These are phyloP conservation scores for Staphylotrichum tortipilum DNA, from an alignment of 495 filamentous ascomycete species.

Conservation along the genomic window DNA sequence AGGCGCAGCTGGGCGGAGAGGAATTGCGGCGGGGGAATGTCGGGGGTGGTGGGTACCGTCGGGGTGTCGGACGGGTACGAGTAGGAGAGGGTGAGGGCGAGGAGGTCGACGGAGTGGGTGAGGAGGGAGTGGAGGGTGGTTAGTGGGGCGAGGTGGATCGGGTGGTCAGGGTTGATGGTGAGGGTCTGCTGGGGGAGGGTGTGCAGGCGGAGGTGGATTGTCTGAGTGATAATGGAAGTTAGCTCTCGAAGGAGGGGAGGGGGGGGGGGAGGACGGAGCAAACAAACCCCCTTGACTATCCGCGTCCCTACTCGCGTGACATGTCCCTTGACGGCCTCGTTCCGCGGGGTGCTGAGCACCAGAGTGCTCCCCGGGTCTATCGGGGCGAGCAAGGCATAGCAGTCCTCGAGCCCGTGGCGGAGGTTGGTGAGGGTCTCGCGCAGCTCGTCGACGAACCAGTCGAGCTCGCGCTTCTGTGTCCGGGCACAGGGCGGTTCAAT, in stretches of 20 bases:
- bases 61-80: slow-evolving; percentile 34
- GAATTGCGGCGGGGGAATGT: slow-evolving; percentile 36
- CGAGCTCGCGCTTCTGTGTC: slow-evolving; percentile 63
- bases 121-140: slow-evolving; percentile 64
- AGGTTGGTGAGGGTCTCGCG: slow-evolving; percentile 68
- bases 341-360: slow-evolving; percentile 75
- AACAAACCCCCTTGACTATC: slow-evolving; percentile 66
- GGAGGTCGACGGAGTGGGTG: slow-evolving; percentile 66
- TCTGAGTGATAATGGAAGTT: slow-evolving; percentile 16
- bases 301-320: slow-evolving; percentile 72
- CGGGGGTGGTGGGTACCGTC: slow-evolving; percentile 52
- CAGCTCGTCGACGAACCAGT: slow-evolving; percentile 77
- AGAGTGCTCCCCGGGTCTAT: slow-evolving; percentile 77
- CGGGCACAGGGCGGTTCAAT: slow-evolving; percentile 13
- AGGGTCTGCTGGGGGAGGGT: slow-evolving; percentile 44
- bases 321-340: slow-evolving; percentile 84
- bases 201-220: slow-evolving; percentile 41
- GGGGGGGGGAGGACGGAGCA: background rate
- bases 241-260: background rate
- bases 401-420: slow-evolving; percentile 81
- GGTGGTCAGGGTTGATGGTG: slow-evolving; percentile 44
- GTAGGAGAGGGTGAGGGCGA: slow-evolving; percentile 65
- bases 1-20: slow-evolving; percentile 73
- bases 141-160: slow-evolving; percentile 58
- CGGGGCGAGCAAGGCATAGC: slow-evolving; percentile 71